Evolutionary conservation across 2,329 filamentous ascomycete genomes (phyloP).

Genomic region (Ophiostoma novo-ulmi): DNA sequence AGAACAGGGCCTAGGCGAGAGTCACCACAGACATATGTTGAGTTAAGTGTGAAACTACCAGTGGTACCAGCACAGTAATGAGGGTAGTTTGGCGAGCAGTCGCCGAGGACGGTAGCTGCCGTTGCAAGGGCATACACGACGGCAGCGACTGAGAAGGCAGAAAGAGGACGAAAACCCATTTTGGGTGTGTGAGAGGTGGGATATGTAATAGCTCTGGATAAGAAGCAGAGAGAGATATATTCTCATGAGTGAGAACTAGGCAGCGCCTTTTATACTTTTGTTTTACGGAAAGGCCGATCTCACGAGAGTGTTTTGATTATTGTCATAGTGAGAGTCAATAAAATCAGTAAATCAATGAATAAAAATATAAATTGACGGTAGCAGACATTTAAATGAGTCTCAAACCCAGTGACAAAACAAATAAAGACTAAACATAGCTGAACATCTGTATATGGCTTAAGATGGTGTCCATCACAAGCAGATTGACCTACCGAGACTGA

Average conservation of each 20-base stretch:
- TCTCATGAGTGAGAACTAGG: not conserved
- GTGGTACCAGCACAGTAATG: not conserved
- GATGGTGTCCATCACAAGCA: not conserved
- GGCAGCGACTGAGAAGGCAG: not conserved
- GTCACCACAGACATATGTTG: constrained; percentile 2
- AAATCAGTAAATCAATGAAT: not conserved
- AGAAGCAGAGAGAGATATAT: not conserved
- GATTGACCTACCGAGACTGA: not conserved
- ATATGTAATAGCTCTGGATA: not conserved
- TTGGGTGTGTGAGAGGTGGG: not conserved
- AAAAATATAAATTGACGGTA: not conserved
- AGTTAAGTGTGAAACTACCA: not conserved
- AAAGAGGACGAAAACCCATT: not conserved
- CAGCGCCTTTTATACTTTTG: not conserved
- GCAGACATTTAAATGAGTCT: not conserved
- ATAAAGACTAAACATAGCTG: not conserved
- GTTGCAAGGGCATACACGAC: not conserved
- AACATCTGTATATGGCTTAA: not conserved
- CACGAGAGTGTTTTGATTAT: not conserved
- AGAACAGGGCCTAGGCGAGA: not conserved
- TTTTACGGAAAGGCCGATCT: not conserved
- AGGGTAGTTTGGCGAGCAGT: not conserved
- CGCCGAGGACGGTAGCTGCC: not conserved
- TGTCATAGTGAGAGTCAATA: not conserved
- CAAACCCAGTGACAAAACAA: not conserved